phyloP scores from a whole-genome alignment of 305 asterid species.

The Fraxinus latifolia region DNA sequence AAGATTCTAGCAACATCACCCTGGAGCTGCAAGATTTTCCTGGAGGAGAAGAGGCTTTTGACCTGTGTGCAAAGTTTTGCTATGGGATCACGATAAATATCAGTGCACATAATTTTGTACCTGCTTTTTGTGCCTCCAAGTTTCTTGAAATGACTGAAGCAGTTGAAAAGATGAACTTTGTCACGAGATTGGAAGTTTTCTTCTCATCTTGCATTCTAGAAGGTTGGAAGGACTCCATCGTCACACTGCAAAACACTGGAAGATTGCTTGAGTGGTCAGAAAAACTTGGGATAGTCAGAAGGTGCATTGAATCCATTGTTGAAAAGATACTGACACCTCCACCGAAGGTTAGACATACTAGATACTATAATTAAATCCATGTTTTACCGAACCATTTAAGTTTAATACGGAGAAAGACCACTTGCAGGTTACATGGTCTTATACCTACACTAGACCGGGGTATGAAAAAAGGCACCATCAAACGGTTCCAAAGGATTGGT shows the following conservation, averaged over 20 bases:
- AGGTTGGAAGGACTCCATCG: slow-evolving; percentile 73
- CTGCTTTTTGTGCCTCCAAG: slow-evolving; percentile 64
- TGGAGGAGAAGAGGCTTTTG: slow-evolving; percentile 74
- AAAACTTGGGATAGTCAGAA: slow-evolving; percentile 57
- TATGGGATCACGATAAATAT: slow-evolving; percentile 71
- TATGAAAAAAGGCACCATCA: slow-evolving; percentile 42
- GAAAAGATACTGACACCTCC: slow-evolving; percentile 72
- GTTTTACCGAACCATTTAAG: slow-evolving; percentile 2
- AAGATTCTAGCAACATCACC: slow-evolving; percentile 32
- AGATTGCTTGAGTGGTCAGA: slow-evolving; percentile 59
- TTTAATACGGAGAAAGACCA: slow-evolving; percentile 18
- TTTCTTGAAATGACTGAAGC: slow-evolving; percentile 71
- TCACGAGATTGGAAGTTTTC: slow-evolving; percentile 56
- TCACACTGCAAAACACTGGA: slow-evolving; percentile 46
- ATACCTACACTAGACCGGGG: slow-evolving; percentile 66
- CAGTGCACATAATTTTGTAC: slow-evolving; percentile 62
- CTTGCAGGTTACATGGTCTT: slow-evolving; percentile 76
- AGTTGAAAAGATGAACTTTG: slow-evolving; percentile 53
- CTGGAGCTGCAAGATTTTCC: slow-evolving; percentile 63
- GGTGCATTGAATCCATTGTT: slow-evolving; percentile 68
- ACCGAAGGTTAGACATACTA: slow-evolving; percentile 40
- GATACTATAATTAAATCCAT: background rate
- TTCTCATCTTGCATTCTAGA: slow-evolving; percentile 67
- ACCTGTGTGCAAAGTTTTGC: slow-evolving; percentile 76
- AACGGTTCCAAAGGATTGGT: slow-evolving; percentile 75